Conservation (phyloP, 1,284 basidiomycete genomes). For the Cutaneotrichosporon daszewskae region DNA sequence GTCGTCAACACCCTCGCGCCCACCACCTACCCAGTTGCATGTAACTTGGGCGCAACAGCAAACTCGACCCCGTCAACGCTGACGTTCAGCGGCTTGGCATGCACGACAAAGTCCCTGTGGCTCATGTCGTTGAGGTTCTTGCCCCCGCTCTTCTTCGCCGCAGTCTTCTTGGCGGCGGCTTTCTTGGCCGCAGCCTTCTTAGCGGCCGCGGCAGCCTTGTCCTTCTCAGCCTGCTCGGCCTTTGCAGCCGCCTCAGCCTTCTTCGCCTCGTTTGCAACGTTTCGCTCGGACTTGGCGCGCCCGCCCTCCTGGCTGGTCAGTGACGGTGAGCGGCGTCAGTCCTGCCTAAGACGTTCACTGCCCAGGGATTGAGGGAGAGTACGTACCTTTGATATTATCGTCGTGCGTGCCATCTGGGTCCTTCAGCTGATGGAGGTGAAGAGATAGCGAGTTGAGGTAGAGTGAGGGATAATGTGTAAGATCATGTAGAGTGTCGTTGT, state of each 20-base stretch:
- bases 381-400: too few species aligned
- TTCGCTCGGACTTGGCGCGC: too few species aligned
- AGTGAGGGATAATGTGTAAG: too few species aligned
- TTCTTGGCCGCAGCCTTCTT: not conserved
- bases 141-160: conserved; percentile 2
- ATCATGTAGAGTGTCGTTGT: too few species aligned
- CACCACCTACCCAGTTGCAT: conserved; percentile 15
- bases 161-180: conserved; percentile 2
- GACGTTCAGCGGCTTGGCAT: conserved; percentile 3
- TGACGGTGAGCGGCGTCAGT: not conserved
- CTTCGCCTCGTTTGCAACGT: conserved; percentile 5
- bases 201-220: not conserved
- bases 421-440: too few species aligned
- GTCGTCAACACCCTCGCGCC: not conserved
- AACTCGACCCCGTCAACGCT: conserved; percentile 7
- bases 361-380: too few species aligned
- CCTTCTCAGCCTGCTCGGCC: conserved; percentile 1
- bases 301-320: not conserved
- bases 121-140: not conserved
- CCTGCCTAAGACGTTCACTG: not conserved
- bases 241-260: not conserved
- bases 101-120: not conserved
- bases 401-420: too few species aligned
- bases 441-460: too few species aligned
- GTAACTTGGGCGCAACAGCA: conserved; percentile 6